Evolutionary conservation across 139 green algal species (phyloP), one percentile per base, ranked within the genome.

Genomic region (Auxenochlorella protothecoides): DNA sequence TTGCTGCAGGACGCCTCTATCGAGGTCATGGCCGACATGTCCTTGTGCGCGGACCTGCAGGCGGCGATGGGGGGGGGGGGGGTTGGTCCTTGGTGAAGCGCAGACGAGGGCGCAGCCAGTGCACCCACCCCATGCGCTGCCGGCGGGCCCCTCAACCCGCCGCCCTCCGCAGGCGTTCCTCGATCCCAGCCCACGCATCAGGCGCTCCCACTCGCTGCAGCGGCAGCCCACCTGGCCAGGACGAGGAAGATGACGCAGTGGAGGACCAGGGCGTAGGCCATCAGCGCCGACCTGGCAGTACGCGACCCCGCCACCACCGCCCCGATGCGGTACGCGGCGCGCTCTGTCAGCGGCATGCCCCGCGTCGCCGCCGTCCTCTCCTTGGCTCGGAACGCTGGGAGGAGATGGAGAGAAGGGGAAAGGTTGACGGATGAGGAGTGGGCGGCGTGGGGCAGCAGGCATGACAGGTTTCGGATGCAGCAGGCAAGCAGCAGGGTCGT

Each of bases 211-310:
- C 27, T 44, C 27, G 27, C 27, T 44, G 27, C 27, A 44, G 27
- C 27, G 27, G 27, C 27, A 44, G 27, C 27, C 27, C 27, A 44
- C 27, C 27, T 68, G n/a, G 75, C 78, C 13, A 97, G 79, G 15
- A 94, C 89, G 7, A 80, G 51, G 68, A 90, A 90, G 59, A 89
- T 75, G 55, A 97, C 81, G 16, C 89, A 53, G 74, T 98, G 93
- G 73, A 97, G 81, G 4, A 88, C 12, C 12, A 95, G 74, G 3
- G 91, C 82, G 79, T 98, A 98, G 67, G 81, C 68, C 59, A 97
- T 91, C 6, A 93, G 81, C 66, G 68, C 64, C 4, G 70, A 72
- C 52, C 74, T 56, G 57, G 74, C 78, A 15, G 54, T 74, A 44
- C 16, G 63, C 69, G 67, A 84, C 65, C 74, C 74, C n/a, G 71